Evolutionary conservation across 1,139 yeast genomes (phyloP), one percentile per base, ranked within the genome.

Genomic region (Meyerozyma sp.): DNA sequence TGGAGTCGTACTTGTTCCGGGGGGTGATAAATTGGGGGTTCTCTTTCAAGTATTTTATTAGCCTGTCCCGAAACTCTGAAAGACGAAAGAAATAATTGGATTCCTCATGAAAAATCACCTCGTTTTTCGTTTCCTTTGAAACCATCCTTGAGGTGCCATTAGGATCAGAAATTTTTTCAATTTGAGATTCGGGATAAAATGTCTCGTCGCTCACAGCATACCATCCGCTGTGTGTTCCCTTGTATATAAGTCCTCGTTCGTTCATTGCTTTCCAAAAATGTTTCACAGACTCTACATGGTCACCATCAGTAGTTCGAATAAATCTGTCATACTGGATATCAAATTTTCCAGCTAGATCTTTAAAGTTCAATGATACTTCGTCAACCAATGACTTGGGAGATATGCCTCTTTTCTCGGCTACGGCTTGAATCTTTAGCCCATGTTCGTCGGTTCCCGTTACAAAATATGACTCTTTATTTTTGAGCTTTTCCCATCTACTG

Each of bases 401-500:
- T 8, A 64, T 56, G 1, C 72, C 70, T 5, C 70, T 69, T 18
- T 74, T 75, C 45, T 75, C 77, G 2, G 83, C 83, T 0, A 90
- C 89, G 41, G 77, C 74, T 51, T 89, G 95, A 32, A 93, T 91
- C 67, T 93, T 93, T 48, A 90, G 67, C 0, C 99, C 99, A 61
- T 93, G 98, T 63, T 93, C 99, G 61, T 93, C 99, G 0, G 98
- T 91, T 1, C 99, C 99, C 0, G 98, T 93, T 9, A 88, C 77
- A 57, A 91, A 74, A 48, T 70, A 77, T 0, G 87, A 65, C 2
- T 59, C 55, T 0, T 51, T 53, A 5, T 36, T 41, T 13, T 67
- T 55, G 6, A 74, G 64, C 39, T 65, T 68, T 40, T 77, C 78
- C 96, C 96, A 91, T 49, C 96, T 70, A 49, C 73, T 77, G 44